Conservation (phyloP, 176 grass and related monocot species). For the Poa annua region DNA sequence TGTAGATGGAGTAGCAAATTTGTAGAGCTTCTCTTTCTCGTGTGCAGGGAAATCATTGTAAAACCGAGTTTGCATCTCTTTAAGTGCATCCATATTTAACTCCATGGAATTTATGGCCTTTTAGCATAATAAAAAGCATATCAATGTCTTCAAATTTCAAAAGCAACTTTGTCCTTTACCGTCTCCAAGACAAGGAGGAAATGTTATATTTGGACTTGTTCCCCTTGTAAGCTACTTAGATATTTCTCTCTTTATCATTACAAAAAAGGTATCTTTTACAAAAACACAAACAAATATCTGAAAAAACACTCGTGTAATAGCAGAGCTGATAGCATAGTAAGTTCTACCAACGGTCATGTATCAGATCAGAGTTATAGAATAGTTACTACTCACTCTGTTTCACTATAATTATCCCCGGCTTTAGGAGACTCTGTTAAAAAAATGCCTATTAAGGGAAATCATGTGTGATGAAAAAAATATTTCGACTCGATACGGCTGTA, state of each 20-base stretch:
- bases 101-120: constrained; percentile 98
- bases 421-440: neutral
- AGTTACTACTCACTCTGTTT: neutral
- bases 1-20: constrained; percentile 95
- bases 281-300: neutral
- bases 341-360: neutral
- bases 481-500: neutral
- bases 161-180: neutral
- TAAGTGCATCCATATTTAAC: constrained; percentile 89
- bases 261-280: neutral
- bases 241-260: constrained; percentile 6
- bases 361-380: neutral
- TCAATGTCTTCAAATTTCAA: constrained; percentile 12
- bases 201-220: neutral
- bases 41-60: constrained; percentile 80
- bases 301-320: neutral
- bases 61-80: constrained; percentile 86
- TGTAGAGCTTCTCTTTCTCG: constrained; percentile 73
- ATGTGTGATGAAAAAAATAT: neutral
- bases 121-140: constrained; percentile 17
- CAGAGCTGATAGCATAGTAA: neutral
- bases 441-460: neutral
- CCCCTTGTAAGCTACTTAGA: neutral
- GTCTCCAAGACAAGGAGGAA: neutral
- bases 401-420: neutral